phyloP scores from a whole-genome alignment of 2,329 filamentous ascomycete species.

The Elsinoe ampelina region DNA sequence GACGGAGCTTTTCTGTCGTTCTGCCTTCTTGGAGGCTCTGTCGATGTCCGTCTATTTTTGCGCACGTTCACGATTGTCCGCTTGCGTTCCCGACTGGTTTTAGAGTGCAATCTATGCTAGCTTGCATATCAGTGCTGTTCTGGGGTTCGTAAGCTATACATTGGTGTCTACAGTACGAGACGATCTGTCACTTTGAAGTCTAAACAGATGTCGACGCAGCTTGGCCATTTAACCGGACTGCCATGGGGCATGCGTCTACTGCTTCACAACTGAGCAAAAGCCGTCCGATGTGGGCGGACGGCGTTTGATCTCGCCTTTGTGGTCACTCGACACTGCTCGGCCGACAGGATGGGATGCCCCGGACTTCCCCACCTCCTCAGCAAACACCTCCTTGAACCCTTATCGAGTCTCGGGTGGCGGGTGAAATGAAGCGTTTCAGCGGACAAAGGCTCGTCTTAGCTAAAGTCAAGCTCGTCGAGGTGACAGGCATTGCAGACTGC shows the following conservation, averaged over 20 bases:
- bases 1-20: neutral
- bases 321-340: neutral
- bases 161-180: neutral
- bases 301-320: neutral
- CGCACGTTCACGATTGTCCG: neutral
- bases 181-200: neutral
- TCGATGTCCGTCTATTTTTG: neutral
- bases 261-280: neutral
- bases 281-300: neutral
- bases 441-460: neutral
- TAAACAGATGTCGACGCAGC: neutral
- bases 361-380: too few species aligned
- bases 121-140: neutral
- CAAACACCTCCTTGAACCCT: too few species aligned
- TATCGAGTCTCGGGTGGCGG: neutral
- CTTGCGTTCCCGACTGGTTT: neutral
- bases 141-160: neutral
- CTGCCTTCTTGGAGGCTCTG: neutral
- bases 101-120: constrained; percentile 8
- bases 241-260: neutral
- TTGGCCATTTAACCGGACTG: constrained; percentile 1
- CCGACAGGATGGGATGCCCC: neutral
- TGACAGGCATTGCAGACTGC: neutral
- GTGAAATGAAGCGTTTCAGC: constrained; percentile 9
- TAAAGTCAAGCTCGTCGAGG: neutral